A percentile compares a stretch with the other conserved stretches of the same genome.
Conservation (phyloP, 2,329 filamentous ascomycete genomes). For the Emergomyces orientalis region DNA sequence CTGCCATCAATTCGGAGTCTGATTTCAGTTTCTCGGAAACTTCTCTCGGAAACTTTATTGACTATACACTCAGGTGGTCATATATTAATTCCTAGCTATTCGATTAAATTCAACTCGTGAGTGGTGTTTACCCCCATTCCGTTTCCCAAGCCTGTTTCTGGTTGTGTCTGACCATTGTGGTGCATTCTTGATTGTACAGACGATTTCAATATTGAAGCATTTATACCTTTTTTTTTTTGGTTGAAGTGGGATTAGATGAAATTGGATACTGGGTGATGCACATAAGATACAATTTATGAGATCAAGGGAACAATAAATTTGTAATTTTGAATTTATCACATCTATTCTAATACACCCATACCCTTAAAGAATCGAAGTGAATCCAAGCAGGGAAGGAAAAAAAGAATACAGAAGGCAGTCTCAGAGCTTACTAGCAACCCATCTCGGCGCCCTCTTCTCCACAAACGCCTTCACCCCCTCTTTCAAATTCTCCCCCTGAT, state of each 20-base stretch:
- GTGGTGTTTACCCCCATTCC: not conserved
- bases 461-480: conserved; percentile 69
- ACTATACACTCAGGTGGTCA: too few species aligned
- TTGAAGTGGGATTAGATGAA: too few species aligned
- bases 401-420: not conserved
- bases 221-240: not conserved
- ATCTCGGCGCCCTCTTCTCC: conserved; percentile 61
- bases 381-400: not conserved
- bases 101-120: not conserved
- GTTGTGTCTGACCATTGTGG: not conserved
- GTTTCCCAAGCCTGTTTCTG: not conserved
- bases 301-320: too few species aligned
- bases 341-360: not conserved
- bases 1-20: not conserved
- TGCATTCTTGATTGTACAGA: not conserved
- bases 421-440: conserved; percentile 41
- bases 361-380: not conserved
- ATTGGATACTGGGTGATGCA: not conserved
- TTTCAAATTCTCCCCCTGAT: conserved; percentile 60
- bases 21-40: not conserved
- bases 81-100: not conserved
- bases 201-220: not conserved
- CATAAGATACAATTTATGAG: not conserved
- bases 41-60: too few species aligned
- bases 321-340: not conserved